These are phyloP conservation scores for Verticillium isaacii DNA, from an alignment of 2,329 filamentous ascomycete species.

Conservation along the genomic window DNA sequence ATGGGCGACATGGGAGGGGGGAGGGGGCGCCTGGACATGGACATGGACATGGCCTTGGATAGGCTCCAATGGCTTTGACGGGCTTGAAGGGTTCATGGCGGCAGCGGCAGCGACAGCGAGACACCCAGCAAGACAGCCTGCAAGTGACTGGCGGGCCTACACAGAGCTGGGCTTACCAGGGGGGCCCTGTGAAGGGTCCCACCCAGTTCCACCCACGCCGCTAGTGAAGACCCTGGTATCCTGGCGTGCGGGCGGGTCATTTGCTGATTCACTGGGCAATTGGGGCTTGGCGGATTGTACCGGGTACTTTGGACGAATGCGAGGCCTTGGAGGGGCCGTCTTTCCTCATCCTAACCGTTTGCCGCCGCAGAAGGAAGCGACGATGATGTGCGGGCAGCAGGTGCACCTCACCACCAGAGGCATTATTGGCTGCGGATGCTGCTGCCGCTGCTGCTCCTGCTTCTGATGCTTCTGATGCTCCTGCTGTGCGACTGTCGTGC, in stretches of 20 bases:
- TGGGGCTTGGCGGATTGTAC: conserved; percentile 3
- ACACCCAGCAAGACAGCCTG: background rate
- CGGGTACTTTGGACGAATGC: conserved; percentile 3
- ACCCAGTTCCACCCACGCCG: background rate
- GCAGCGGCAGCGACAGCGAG: background rate
- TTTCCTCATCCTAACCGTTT: background rate
- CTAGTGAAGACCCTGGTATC: background rate
- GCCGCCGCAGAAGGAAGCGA: background rate
- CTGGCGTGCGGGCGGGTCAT: conserved; percentile 1
- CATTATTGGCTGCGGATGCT: background rate
- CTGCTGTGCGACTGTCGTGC: conserved; percentile 10
- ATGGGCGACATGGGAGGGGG: background rate
- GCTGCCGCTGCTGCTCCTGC: background rate
- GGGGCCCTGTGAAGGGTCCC: background rate
- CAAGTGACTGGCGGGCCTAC: background rate
- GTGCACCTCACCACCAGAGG: background rate
- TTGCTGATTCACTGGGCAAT: conserved; percentile 1
- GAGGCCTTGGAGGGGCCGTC: background rate
- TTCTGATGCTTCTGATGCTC: background rate
- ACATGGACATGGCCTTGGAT: background rate
- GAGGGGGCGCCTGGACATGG: background rate
- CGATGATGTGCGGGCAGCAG: background rate
- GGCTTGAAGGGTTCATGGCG: background rate
- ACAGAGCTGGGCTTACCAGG: background rate
- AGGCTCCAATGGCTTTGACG: background rate